A percentile compares a stretch with the other conserved stretches of the same genome.
These are phyloP conservation scores for Solanum hybrid DNA, from an alignment of 305 asterid genomes.

Conservation along the genomic window DNA sequence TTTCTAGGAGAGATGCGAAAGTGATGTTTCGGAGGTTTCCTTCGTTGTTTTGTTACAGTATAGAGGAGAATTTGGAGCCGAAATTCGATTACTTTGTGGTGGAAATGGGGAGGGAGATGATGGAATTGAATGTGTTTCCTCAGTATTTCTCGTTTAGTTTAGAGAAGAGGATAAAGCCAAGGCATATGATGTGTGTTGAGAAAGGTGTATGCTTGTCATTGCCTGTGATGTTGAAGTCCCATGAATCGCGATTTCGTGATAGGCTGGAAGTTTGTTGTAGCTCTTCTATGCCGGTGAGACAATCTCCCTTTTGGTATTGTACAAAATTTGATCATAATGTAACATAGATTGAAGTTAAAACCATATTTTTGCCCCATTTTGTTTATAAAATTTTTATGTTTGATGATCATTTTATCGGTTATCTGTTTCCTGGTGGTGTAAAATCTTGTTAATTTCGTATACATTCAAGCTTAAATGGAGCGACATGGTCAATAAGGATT, in stretches of 20 bases:
- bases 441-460: background rate
- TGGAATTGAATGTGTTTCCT: slow-evolving; percentile 67
- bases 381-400: background rate
- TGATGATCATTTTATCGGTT: background rate
- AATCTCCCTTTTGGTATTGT: slow-evolving; percentile 60
- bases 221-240: slow-evolving; percentile 62
- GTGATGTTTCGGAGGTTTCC: slow-evolving; percentile 60
- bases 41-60: slow-evolving; percentile 64
- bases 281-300: slow-evolving; percentile 63
- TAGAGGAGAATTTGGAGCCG: slow-evolving; percentile 65
- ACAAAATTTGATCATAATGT: background rate
- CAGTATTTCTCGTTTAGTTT: slow-evolving; percentile 86
- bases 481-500: background rate
- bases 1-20: slow-evolving; percentile 42
- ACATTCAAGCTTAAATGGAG: background rate
- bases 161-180: slow-evolving; percentile 70
- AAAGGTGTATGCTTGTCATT: slow-evolving; percentile 62
- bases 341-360: background rate
- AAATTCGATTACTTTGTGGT: slow-evolving; percentile 69
- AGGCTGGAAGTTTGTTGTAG: slow-evolving; percentile 57
- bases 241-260: slow-evolving; percentile 38
- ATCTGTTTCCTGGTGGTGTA: background rate
- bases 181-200: slow-evolving; percentile 70
- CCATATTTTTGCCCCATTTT: background rate
- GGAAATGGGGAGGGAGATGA: slow-evolving; percentile 83